Base-by-base conservation (phyloP, 2,329 filamentous ascomycete genomes). In the Aureobasidium melanogenum region DNA sequence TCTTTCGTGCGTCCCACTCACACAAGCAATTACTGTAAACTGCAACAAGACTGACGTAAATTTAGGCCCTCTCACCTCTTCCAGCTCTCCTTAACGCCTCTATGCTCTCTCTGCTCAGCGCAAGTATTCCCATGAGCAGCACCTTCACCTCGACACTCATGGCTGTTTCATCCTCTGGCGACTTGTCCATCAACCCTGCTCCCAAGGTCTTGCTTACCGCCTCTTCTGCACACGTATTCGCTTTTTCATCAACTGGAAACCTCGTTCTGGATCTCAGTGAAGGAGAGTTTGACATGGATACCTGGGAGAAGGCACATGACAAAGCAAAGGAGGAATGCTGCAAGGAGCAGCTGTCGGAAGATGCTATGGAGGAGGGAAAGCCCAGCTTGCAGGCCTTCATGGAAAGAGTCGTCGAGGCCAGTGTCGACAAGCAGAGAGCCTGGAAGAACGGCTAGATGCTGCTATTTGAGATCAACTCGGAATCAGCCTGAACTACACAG, bases 71-170 rank as follows among this genome's bases (percentile, higher is more conserved):
- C 44, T 80, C 87, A 52, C 80, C 96, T 48, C 84, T 99, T 60
- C 90, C 94, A 26, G 84, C 89, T 36, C 81, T 97, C 64, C 77
- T 97, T 32, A 91, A 97, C 73, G 87, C 91, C 1, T 82, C 89
- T 5, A 78, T 92, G 39, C 77, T 94, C 41, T 86, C 89, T 24
- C 82, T 97, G 17, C 79, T 97, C 38, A 91, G 91, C 46, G 91
- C 89, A 28, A 87, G 88, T 1, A 82, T 97, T 36, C 91, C 93
- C 14, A 80, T 97, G 69, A 86, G 85, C 47, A 84, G 86, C 64
- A 88, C 88, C 14, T 82, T 87, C 46, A 85, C 85, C 19, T 82
- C 89, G 2, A 82, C 83, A 63, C 56, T 73, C 48, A 69, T 77
- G 63, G 70, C 74, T 61, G 70, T 73, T 32, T 70, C 69, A 32